Evolutionary conservation across 2,329 filamentous ascomycete species (phyloP).

Genomic region (Falciphora oryzae): DNA sequence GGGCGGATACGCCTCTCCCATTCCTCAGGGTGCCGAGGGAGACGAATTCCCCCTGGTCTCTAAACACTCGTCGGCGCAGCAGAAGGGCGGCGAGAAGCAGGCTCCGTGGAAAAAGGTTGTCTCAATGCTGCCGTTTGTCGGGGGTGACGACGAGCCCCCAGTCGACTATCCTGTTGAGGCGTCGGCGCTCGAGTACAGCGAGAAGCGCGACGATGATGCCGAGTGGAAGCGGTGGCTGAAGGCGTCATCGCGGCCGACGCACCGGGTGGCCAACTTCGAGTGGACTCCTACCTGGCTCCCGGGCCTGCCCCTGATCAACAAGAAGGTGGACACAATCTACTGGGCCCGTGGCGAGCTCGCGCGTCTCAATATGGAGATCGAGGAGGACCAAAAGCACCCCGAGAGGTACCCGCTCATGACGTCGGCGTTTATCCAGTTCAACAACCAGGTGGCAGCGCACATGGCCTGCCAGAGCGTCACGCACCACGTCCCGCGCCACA

Average conservation of each 20-base stretch:
- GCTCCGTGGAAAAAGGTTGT: constrained; percentile 47
- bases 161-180: constrained; percentile 55
- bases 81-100: constrained; percentile 34
- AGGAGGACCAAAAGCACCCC: constrained; percentile 77
- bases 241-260: constrained; percentile 76
- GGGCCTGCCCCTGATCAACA: constrained; percentile 69
- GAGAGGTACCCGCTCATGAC: constrained; percentile 90
- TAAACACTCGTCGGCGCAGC: constrained; percentile 5
- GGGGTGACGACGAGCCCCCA: constrained; percentile 34
- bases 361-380: constrained; percentile 84
- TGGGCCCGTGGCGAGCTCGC: constrained; percentile 84
- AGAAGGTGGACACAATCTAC: constrained; percentile 93
- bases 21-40: constrained; percentile 50
- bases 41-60: constrained; percentile 34
- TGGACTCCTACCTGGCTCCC: constrained; percentile 64
- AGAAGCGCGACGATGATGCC: constrained; percentile 58
- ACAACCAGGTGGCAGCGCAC: constrained; percentile 92
- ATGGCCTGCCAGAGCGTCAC: constrained; percentile 94
- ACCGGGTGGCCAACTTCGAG: constrained; percentile 60
- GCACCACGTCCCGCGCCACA: constrained; percentile 87
- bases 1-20: constrained; percentile 55
- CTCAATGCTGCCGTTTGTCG: constrained; percentile 41
- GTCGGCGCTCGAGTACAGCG: constrained; percentile 50
- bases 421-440: constrained; percentile 97
- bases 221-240: constrained; percentile 80